Percentiles rank a stretch among this genome's conserved stretches.
phyloP scores from a whole-genome alignment of 306 rosid genomes.

The Lagenaria siceraria region DNA sequence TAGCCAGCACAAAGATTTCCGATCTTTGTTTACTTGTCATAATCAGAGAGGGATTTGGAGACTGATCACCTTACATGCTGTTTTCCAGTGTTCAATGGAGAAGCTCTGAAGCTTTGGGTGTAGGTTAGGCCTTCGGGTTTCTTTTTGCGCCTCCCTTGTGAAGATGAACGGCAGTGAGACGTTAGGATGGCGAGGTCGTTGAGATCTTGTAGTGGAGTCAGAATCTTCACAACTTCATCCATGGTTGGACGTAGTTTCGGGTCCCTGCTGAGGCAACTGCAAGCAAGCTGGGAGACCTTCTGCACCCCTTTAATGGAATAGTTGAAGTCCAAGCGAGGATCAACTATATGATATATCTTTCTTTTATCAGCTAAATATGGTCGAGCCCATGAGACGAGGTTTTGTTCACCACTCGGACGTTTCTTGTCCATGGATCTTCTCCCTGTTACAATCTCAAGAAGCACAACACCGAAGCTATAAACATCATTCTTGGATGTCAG shows the following conservation, averaged over 20 bases:
- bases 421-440: slow-evolving; percentile 96
- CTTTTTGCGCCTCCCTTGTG: slow-evolving; percentile 78
- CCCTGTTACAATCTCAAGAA: slow-evolving; percentile 87
- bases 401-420: slow-evolving; percentile 86
- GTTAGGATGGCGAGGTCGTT: slow-evolving; percentile 72
- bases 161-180: slow-evolving; percentile 60
- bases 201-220: slow-evolving; percentile 74
- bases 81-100: slow-evolving; percentile 62
- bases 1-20: background rate
- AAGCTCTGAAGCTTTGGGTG: slow-evolving; percentile 63
- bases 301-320: slow-evolving; percentile 80
- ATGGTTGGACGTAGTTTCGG: slow-evolving; percentile 75
- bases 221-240: slow-evolving; percentile 81
- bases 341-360: slow-evolving; percentile 59
- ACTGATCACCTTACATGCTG: slow-evolving; percentile 23
- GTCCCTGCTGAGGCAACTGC: slow-evolving; percentile 72
- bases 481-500: slow-evolving; percentile 91
- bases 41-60: background rate
- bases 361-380: slow-evolving; percentile 82
- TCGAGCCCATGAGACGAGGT: slow-evolving; percentile 89
- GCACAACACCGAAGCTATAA: slow-evolving; percentile 90
- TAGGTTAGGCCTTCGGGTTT: slow-evolving; percentile 49
- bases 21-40: background rate
- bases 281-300: slow-evolving; percentile 81
- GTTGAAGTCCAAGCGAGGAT: slow-evolving; percentile 76